A percentile compares a stretch with the other conserved stretches of the same genome.
Conservation (phyloP, 371 early-diverging fungal genomes). For the Mucor velutinosus region DNA sequence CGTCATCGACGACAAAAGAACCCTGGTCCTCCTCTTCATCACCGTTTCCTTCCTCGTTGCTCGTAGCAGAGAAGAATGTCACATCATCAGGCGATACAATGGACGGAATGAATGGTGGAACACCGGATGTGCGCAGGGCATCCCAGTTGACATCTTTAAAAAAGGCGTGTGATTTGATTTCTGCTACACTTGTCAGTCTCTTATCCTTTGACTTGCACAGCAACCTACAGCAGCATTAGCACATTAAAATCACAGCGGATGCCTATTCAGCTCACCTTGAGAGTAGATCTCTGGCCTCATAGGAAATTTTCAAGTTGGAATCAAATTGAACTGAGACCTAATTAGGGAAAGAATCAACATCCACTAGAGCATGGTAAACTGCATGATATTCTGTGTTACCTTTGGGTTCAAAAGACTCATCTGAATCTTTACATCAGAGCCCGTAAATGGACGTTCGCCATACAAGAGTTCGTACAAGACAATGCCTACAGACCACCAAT, state of each 20-base stretch:
- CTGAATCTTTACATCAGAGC: conserved; percentile 79
- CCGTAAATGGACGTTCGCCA: conserved; percentile 21
- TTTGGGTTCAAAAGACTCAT: conserved; percentile 79
- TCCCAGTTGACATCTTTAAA: conserved; percentile 83
- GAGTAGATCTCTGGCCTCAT: conserved; percentile 82
- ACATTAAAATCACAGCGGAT: not conserved
- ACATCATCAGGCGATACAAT: conserved; percentile 84
- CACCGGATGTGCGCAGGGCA: conserved; percentile 38
- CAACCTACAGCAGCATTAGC: conserved; percentile 48
- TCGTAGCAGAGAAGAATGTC: conserved; percentile 79
- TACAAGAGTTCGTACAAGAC: conserved; percentile 93
- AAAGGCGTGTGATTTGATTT: conserved; percentile 84
- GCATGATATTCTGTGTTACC: conserved; percentile 32
- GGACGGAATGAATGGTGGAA: conserved; percentile 84
- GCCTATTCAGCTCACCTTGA: conserved; percentile 46
- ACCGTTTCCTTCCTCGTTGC: conserved; percentile 51
- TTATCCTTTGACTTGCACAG: conserved; percentile 67
- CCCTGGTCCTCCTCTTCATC: conserved; percentile 38
- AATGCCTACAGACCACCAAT: conserved; percentile 99
- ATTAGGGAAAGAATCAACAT: conserved; percentile 1
- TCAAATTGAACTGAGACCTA: conserved; percentile 54
- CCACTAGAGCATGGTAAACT: not conserved
- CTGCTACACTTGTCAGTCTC: conserved; percentile 72
- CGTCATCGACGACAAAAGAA: conserved; percentile 31
- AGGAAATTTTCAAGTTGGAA: conserved; percentile 63